These are phyloP conservation scores for Bipolaris zeicola DNA, from an alignment of 2,329 filamentous ascomycete genomes.

Conservation along the genomic window DNA sequence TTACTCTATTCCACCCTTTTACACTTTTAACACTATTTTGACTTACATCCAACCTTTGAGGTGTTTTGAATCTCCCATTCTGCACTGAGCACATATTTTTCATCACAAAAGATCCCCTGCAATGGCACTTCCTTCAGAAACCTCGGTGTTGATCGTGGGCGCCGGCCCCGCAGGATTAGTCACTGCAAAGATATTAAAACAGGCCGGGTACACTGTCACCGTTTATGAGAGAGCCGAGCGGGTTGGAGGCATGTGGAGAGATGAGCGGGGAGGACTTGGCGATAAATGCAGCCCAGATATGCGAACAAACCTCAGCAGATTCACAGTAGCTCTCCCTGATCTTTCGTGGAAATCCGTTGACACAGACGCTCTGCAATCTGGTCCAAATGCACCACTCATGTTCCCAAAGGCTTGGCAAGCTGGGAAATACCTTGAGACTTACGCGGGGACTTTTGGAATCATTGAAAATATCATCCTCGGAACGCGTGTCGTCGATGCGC, in stretches of 20 bases:
- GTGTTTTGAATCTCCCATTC: too few species aligned
- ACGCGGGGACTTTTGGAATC: constrained; percentile 63
- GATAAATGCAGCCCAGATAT: constrained; percentile 67
- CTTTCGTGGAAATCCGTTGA: constrained; percentile 67
- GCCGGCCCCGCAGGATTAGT: constrained; percentile 54
- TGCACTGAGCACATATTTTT: not conserved
- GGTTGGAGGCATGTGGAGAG: constrained; percentile 80
- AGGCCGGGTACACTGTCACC: constrained; percentile 69
- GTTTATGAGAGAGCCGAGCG: constrained; percentile 70
- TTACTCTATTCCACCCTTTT: not conserved
- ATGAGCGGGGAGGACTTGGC: constrained; percentile 49
- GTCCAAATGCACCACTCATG: constrained; percentile 55
- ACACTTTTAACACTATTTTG: not conserved
- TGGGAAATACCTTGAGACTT: constrained; percentile 71
- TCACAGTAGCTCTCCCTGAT: constrained; percentile 70
- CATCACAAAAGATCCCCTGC: not conserved
- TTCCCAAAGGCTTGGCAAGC: constrained; percentile 80
- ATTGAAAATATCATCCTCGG: constrained; percentile 58
- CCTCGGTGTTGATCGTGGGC: constrained; percentile 51
- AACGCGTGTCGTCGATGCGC: constrained; percentile 41
- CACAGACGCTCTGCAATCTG: constrained; percentile 36
- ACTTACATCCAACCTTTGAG: not conserved
- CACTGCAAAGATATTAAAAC: constrained; percentile 68
- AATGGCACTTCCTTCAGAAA: constrained; percentile 21
- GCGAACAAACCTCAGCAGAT: constrained; percentile 74